Evolutionary conservation across 306 rosid species (phyloP).

Genomic region (Cicer yamashitae): DNA sequence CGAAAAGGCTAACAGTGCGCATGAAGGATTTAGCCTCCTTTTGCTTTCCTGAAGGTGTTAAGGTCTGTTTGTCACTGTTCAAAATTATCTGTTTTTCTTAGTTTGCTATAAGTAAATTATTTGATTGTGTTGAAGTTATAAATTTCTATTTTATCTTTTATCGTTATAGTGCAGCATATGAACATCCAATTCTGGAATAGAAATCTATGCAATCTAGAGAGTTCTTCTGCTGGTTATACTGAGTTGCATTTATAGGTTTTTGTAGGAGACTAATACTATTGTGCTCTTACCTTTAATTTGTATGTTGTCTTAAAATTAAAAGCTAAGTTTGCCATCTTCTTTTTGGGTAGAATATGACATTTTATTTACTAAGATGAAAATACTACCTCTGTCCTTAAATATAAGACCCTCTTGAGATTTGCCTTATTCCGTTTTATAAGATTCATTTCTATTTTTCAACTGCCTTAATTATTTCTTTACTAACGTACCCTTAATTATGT

Average conservation of each 20-base stretch:
- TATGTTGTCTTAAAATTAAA: conserved; percentile 23
- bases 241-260: conserved; percentile 30
- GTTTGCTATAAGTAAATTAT: conserved; percentile 14
- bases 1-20: conserved; percentile 70
- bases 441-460: too few species aligned
- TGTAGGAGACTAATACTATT: conserved; percentile 6
- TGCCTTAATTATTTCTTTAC: too few species aligned
- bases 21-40: conserved; percentile 79
- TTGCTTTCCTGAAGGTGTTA: conserved; percentile 88
- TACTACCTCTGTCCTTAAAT: too few species aligned
- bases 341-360: conserved; percentile 16
- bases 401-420: too few species aligned
- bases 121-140: conserved; percentile 32
- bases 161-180: conserved; percentile 1
- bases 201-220: conserved; percentile 37
- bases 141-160: background rate
- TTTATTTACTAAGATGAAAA: conserved; percentile 28
- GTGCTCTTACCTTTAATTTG: conserved; percentile 12
- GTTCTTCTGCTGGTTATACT: conserved; percentile 1
- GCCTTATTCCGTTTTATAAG: too few species aligned
- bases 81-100: conserved; percentile 31
- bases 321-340: conserved; percentile 3
- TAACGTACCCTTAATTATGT: too few species aligned
- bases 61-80: conserved; percentile 61
- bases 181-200: background rate